Base-by-base conservation (phyloP, 164 flowering plant species). In the grape (Vitis vinifera) region DNA sequence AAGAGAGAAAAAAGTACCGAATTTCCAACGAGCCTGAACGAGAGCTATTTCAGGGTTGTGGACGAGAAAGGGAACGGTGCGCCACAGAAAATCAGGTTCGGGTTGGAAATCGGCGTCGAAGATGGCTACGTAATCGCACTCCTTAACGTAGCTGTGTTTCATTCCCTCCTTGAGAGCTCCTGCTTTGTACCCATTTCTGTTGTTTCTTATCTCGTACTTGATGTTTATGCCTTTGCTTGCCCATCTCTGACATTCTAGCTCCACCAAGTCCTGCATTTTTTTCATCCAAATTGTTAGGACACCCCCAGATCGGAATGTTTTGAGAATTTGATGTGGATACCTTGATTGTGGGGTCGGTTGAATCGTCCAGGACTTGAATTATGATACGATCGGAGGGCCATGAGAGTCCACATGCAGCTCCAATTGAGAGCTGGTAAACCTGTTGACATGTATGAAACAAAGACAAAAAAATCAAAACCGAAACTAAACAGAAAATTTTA, bases 341-440 rank as follows among this genome's bases (percentile, higher is more conserved):
- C 91, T 89, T 92, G 77, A 88, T 82, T 13, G 78, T 64, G 55
- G 86, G 84, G 77, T 91, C 94, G 0, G 94, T 92, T 44, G 98
- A 92, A 75, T 92, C 98, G 57, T 92, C 98, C 0, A 92, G 89
- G 47, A 92, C 94, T 84, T 92, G 98, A 51, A 92, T 82, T 37
- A 92, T 84, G 69, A 91, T 82, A 9, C 98, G 72, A 65, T 92
- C 94, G 2, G 91, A 77, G 7, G 98, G 96, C 98, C 98, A 92
- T 62, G 94, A 89, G n/a, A 92, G 91, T 3, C 91, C 92, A 65
- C 94, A 89, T 52, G 92, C 94, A 79, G 98, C 98, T 75, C 96
- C 90, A 59, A 92, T 92, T 8, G 98, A 91, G 3, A 91, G 81
- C 66, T 91, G 88, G 74, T 91, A 91, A 47, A 92, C 98, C 97